These are phyloP conservation scores for Mycena epipterygia DNA, from an alignment of 768 basidiomycete species.

Conservation along the genomic window DNA sequence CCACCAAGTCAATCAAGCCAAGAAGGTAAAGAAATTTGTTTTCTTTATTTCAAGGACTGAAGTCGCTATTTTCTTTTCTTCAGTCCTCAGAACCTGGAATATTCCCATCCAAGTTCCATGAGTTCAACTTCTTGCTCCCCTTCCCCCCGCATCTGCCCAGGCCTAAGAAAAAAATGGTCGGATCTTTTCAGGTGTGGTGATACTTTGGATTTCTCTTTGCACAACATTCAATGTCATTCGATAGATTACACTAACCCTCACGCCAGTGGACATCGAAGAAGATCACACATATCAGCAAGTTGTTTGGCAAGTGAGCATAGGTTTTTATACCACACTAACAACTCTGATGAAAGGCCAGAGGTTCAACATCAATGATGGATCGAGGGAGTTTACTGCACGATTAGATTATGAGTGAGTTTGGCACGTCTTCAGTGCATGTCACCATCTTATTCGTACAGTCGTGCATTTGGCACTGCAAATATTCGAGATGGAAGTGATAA, in stretches of 20 bases:
- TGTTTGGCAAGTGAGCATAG: background rate
- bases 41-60: background rate
- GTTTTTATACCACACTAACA: background rate
- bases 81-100: conserved; percentile 2
- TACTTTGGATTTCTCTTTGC: no score
- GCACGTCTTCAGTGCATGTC: background rate
- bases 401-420: conserved; percentile 7
- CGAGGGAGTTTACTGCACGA: background rate
- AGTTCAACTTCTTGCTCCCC: conserved; percentile 2
- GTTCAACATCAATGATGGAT: background rate
- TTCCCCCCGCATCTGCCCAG: background rate
- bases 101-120: background rate
- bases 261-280: conserved; percentile 4
- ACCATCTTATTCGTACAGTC: background rate
- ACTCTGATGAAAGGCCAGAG: background rate
- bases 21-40: background rate
- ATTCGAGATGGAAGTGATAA: background rate
- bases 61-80: background rate
- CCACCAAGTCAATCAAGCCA: background rate
- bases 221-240: background rate
- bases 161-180: background rate
- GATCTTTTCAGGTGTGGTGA: background rate
- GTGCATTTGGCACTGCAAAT: conserved; percentile 11
- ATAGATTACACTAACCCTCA: conserved; percentile 10
- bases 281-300: conserved; percentile 2